Conservation (phyloP, 2,329 filamentous ascomycete species). For the Diaporthe amygdali region DNA sequence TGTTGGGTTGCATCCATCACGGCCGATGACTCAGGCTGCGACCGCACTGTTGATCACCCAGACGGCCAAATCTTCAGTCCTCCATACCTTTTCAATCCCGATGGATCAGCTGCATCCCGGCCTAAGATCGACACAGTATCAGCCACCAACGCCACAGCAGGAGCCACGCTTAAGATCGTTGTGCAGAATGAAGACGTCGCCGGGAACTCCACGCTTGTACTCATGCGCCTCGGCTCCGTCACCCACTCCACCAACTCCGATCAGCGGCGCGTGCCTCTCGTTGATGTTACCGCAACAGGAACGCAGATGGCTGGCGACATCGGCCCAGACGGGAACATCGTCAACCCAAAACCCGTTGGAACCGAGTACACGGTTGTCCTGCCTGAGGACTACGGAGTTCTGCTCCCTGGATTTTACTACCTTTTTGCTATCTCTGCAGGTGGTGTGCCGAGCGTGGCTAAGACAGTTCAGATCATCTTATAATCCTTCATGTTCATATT, state of each 20-base stretch:
- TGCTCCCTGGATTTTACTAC: constrained; percentile 53
- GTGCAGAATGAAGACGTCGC: constrained; percentile 30
- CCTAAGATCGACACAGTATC: constrained; percentile 41
- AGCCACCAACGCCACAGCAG: neutral
- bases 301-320: neutral
- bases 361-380: constrained; percentile 40
- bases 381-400: constrained; percentile 48
- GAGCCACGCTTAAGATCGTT: constrained; percentile 36
- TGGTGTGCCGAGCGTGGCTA: constrained; percentile 49
- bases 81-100: constrained; percentile 51
- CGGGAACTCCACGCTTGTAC: constrained; percentile 36
- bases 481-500: neutral
- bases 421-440: constrained; percentile 48
- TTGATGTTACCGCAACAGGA: neutral
- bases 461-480: constrained; percentile 18
- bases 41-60: constrained; percentile 45
- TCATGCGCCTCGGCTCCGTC: constrained; percentile 49
- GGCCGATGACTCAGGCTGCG: constrained; percentile 18
- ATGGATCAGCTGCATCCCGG: constrained; percentile 32
- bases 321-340: constrained; percentile 32
- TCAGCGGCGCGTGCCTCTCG: constrained; percentile 49
- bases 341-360: neutral
- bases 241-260: constrained; percentile 60
- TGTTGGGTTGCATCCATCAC: constrained; percentile 45
- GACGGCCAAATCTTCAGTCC: constrained; percentile 57